These are phyloP conservation scores for Toxicodendron radicans DNA, from an alignment of 345 rosid genomes.

Conservation along the genomic window DNA sequence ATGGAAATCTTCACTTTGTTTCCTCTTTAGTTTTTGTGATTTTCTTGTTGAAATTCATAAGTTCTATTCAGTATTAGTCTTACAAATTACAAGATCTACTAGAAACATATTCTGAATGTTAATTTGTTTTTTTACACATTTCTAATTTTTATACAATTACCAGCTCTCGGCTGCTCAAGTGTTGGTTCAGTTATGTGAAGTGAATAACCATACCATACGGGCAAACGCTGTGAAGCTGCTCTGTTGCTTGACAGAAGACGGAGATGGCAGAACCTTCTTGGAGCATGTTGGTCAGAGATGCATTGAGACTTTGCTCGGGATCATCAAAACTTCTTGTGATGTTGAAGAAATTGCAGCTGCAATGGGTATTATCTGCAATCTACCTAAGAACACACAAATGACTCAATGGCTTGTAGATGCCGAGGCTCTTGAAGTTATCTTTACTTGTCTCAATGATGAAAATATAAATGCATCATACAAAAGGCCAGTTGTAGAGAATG, in stretches of 20 bases:
- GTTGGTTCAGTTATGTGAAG: constrained; percentile 31
- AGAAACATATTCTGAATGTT: too few relatives aligned
- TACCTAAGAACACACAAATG: constrained; percentile 22
- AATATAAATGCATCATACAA: constrained; percentile 16
- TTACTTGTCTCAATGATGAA: constrained; percentile 9
- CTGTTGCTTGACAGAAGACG: constrained; percentile 29
- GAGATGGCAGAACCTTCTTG: constrained; percentile 21
- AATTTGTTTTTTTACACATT: background rate
- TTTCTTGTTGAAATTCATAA: background rate
- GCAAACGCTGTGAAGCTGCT: constrained; percentile 30
- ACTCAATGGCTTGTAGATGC: constrained; percentile 31
- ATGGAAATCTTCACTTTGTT: background rate
- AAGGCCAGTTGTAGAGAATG: constrained; percentile 21
- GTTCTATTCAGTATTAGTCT: background rate
- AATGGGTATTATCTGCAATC: constrained; percentile 28
- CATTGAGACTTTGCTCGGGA: constrained; percentile 23
- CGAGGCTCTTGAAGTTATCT: constrained; percentile 25
- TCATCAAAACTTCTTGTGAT: constrained; percentile 20
- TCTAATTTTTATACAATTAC: background rate
- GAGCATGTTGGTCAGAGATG: constrained; percentile 31
- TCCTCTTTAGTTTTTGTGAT: background rate
- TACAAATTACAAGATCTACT: too few relatives aligned
- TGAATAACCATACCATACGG: constrained; percentile 15
- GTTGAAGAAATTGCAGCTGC: constrained; percentile 24
- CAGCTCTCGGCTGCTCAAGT: constrained; percentile 36